phyloP scores from a whole-genome alignment of 305 asterid genomes.

The Fraxinus sp. region DNA sequence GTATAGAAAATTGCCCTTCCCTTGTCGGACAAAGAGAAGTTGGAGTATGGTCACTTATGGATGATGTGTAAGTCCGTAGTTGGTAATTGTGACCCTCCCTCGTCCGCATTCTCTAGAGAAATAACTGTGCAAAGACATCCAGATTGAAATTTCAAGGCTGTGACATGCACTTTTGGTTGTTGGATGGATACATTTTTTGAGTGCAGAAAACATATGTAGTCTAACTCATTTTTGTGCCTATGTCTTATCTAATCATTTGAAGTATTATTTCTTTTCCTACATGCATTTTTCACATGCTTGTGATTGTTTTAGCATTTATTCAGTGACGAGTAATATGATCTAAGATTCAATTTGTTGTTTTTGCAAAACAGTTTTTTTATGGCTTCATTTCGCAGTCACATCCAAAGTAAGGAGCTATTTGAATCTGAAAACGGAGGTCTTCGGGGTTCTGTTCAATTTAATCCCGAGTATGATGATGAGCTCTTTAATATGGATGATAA shows the following conservation, averaged over 20 bases:
- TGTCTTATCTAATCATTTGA: not conserved
- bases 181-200: conserved; percentile 1
- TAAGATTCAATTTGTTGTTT: conserved; percentile 44
- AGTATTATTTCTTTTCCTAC: not conserved
- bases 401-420: conserved; percentile 49
- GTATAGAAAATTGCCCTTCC: not conserved
- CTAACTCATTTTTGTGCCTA: not conserved
- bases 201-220: not conserved
- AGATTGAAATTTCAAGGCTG: conserved; percentile 4
- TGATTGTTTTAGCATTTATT: conserved; percentile 14
- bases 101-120: not conserved
- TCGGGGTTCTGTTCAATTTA: conserved; percentile 33
- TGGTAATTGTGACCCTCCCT: not conserved
- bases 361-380: conserved; percentile 72
- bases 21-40: not conserved
- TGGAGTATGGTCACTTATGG: not conserved
- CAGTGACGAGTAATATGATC: conserved; percentile 27
- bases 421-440: conserved; percentile 42
- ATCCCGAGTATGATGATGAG: conserved; percentile 40
- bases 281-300: not conserved
- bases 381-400: conserved; percentile 85
- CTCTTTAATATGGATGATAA: conserved; percentile 38
- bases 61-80: not conserved
- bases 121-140: not conserved
- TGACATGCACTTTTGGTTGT: conserved; percentile 3